These are phyloP conservation scores for Deuterostichococcus epilithicus DNA, from an alignment of 139 green algal species.

Conservation along the genomic window DNA sequence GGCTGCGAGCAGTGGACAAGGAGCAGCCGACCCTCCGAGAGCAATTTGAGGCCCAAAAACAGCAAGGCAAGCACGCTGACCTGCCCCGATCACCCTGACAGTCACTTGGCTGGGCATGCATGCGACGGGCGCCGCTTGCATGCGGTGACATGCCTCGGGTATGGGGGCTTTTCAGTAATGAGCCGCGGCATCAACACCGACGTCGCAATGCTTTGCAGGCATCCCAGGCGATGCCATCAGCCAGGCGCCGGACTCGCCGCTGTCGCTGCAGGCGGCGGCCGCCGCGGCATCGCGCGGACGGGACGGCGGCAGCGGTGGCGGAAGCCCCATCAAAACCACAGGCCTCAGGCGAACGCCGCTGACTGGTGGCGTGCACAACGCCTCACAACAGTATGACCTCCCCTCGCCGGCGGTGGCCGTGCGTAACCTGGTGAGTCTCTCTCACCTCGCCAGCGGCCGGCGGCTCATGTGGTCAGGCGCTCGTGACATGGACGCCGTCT, in stretches of 20 bases:
- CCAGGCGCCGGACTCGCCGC: neutral
- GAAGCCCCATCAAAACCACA: slow-evolving; percentile 39
- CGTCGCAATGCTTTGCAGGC: neutral
- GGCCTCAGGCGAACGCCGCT: slow-evolving; percentile 70
- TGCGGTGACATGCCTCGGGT: no score
- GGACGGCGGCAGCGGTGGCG: neutral
- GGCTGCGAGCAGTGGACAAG: neutral
- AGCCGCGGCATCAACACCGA: no score
- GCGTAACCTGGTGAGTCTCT: slow-evolving; percentile 26
- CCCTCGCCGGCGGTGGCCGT: slow-evolving; percentile 78
- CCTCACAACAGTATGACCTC: slow-evolving; percentile 80
- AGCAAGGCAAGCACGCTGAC: neutral
- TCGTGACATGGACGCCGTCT: no score
- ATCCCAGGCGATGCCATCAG: neutral
- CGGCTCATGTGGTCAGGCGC: no score
- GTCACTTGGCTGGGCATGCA: no score
- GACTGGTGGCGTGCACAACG: slow-evolving; percentile 81
- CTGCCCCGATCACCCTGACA: no score
- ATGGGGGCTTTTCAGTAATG: no score
- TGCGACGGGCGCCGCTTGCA: no score
- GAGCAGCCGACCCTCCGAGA: neutral
- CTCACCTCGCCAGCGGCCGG: neutral
- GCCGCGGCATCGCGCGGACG: neutral
- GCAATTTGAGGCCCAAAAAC: neutral
- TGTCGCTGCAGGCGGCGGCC: neutral